phyloP scores from a whole-genome alignment of 495 filamentous ascomycete genomes.

The Aspergillus biplanus region DNA sequence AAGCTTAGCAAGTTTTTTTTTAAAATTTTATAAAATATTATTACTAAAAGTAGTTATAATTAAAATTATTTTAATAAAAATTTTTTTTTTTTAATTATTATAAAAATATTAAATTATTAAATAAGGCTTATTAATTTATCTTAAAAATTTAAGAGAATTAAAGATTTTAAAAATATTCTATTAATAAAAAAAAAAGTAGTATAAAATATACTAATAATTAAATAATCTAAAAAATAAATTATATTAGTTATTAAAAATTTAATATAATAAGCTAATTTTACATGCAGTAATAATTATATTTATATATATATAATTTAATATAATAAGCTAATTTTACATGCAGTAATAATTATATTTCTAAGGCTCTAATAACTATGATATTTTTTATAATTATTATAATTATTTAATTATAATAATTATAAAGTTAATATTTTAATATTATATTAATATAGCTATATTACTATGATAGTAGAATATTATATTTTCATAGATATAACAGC shows the following conservation, averaged over 20 bases:
- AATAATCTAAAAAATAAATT: neutral
- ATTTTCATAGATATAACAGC: neutral
- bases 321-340: too few species aligned
- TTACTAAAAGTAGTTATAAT: neutral
- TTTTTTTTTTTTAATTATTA: too few species aligned
- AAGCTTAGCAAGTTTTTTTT: neutral
- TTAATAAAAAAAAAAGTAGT: too few species aligned
- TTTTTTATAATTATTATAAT: too few species aligned
- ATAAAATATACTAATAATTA: neutral
- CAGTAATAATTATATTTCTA: too few species aligned
- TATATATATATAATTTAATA: neutral
- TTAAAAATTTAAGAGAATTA: too few species aligned
- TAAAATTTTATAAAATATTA: neutral
- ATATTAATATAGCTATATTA: neutral
- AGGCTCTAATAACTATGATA: too few species aligned
- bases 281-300: neutral
- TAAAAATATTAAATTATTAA: neutral
- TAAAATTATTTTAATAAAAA: neutral
- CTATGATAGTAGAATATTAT: neutral
- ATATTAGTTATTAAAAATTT: neutral
- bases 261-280: neutral
- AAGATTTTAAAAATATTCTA: too few species aligned
- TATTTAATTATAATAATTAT: neutral
- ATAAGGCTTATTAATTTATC: neutral
- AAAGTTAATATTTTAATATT: neutral